These are phyloP conservation scores for Aegilops bicornis DNA, from an alignment of 176 grass and related monocot species.

Conservation along the genomic window DNA sequence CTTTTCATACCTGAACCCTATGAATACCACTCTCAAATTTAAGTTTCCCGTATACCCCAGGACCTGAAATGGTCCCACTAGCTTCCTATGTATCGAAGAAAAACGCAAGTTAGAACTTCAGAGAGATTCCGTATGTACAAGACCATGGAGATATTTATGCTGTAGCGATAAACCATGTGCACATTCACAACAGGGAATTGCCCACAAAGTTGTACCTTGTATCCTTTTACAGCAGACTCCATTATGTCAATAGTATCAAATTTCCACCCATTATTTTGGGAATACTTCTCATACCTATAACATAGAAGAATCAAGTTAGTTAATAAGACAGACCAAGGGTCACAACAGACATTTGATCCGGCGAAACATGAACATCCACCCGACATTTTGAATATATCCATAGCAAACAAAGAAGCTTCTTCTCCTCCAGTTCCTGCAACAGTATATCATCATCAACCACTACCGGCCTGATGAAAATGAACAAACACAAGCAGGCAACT, in stretches of 20 bases:
- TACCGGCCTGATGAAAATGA: neutral
- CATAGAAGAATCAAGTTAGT: slow-evolving; percentile 17
- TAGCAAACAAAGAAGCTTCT: slow-evolving; percentile 93
- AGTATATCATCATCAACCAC: slow-evolving; percentile 16
- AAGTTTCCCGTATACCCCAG: slow-evolving; percentile 78
- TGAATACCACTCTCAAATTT: slow-evolving; percentile 96
- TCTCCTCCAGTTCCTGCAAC: slow-evolving; percentile 87
- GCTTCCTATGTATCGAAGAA: slow-evolving; percentile 62
- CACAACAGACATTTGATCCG: neutral
- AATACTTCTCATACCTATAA: slow-evolving; percentile 84
- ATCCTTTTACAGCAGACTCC: slow-evolving; percentile 90
- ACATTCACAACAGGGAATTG: neutral
- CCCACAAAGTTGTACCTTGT: slow-evolving; percentile 57
- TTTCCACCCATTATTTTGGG: slow-evolving; percentile 86
- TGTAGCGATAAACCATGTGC: neutral
- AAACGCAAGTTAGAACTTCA: slow-evolving; percentile 8
- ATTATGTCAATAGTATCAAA: slow-evolving; percentile 86
- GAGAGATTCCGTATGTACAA: neutral
- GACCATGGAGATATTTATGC: neutral
- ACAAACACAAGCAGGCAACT: neutral
- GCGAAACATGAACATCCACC: slow-evolving; percentile 25
- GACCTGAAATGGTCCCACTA: slow-evolving; percentile 85
- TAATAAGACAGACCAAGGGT: neutral
- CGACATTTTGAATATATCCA: slow-evolving; percentile 96
- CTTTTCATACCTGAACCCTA: slow-evolving; percentile 78